Conservation (phyloP, 495 filamentous ascomycete genomes). For the Penicillium manginii region DNA sequence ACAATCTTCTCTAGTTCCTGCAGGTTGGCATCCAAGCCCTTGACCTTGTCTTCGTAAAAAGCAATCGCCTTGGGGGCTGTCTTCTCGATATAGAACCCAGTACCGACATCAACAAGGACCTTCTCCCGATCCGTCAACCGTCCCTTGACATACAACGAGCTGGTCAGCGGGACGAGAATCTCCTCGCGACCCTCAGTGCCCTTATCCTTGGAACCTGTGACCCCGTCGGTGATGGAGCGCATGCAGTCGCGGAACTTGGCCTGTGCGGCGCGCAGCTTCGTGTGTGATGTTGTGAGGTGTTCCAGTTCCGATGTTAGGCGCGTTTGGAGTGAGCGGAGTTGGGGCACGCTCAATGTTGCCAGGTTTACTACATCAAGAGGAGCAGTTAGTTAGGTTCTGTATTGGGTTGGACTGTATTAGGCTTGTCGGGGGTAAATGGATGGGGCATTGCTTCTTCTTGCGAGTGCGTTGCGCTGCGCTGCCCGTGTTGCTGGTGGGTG, state of each 20-base stretch:
- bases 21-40: constrained; percentile 76
- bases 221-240: constrained; percentile 65
- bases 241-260: constrained; percentile 91
- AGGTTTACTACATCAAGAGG: no score
- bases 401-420: background rate
- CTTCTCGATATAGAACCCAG: constrained; percentile 97
- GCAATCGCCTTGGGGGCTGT: constrained; percentile 72
- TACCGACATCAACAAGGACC: constrained; percentile 94
- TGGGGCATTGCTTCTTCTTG: background rate
- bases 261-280: constrained; percentile 86
- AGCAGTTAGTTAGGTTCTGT: background rate
- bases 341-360: constrained; percentile 55
- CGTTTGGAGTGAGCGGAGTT: constrained; percentile 78
- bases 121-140: constrained; percentile 73
- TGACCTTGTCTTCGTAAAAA: constrained; percentile 87
- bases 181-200: constrained; percentile 46
- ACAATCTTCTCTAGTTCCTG: constrained; percentile 87
- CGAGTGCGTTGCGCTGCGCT: no score
- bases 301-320: constrained; percentile 94
- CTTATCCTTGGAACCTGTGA: constrained; percentile 45
- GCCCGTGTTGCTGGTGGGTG: background rate
- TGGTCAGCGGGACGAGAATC: constrained; percentile 88
- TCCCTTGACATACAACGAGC: constrained; percentile 91
- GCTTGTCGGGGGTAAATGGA: background rate
- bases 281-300: constrained; percentile 86